Conservation (phyloP, 2,329 filamentous ascomycete genomes). For the Alternaria panax region DNA sequence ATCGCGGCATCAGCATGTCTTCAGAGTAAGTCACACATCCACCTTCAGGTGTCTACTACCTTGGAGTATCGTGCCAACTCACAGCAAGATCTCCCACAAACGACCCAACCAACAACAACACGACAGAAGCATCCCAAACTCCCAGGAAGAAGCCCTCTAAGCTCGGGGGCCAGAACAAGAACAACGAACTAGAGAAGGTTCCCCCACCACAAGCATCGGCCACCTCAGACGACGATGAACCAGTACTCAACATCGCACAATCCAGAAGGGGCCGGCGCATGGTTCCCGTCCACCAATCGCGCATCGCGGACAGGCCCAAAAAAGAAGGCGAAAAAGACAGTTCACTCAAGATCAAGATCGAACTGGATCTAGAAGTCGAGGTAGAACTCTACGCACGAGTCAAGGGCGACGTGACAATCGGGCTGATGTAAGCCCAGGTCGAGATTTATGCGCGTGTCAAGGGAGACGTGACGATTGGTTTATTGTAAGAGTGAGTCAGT, state of each 20-base stretch:
- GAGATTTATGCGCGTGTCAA: constrained; percentile 50
- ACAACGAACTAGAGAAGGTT: constrained; percentile 17
- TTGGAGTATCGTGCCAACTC: neutral
- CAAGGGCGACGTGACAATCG: constrained; percentile 44
- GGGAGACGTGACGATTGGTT: constrained; percentile 49
- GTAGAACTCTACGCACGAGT: constrained; percentile 43
- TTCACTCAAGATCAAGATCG: constrained; percentile 53
- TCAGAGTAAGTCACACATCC: constrained; percentile 16
- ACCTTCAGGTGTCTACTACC: neutral
- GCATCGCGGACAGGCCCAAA: constrained; percentile 49
- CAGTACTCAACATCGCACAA: neutral
- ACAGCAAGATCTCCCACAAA: neutral
- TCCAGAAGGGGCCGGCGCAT: constrained; percentile 20
- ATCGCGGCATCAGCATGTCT: constrained; percentile 25
- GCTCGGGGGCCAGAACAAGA: constrained; percentile 8
- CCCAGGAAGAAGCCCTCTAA: constrained; percentile 21
- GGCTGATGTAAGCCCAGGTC: constrained; percentile 47
- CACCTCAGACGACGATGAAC: constrained; percentile 11
- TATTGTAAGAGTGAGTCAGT: constrained; percentile 45
- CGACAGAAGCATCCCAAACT: neutral
- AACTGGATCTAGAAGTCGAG: constrained; percentile 50
- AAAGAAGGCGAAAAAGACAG: constrained; percentile 49
- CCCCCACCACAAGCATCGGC: neutral
- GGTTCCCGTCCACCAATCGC: constrained; percentile 47
- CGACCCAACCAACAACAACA: constrained; percentile 2